phyloP scores from a whole-genome alignment of 441 rosid species.

The Rhodomyrtus psidioides region DNA sequence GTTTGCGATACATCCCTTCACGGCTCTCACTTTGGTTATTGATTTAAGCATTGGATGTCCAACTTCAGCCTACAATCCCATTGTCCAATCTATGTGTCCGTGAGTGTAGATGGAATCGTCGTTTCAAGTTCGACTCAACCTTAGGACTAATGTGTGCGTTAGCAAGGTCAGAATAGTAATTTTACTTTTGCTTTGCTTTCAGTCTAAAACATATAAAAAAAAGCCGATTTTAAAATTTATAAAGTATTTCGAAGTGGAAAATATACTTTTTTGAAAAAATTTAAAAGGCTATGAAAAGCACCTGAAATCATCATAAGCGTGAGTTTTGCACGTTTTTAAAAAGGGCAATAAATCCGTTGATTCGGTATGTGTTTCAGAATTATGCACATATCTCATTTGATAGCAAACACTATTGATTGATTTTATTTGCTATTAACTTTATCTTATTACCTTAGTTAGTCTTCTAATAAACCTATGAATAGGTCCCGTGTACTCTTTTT shows the following conservation, averaged over 20 bases:
- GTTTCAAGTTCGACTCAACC: not conserved
- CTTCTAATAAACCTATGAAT: not conserved
- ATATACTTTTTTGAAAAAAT: not conserved
- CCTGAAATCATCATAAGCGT: not conserved
- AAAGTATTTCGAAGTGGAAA: not conserved
- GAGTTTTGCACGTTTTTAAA: not conserved
- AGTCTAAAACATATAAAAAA: not conserved
- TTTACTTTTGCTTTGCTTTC: not conserved
- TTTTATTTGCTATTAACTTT: not conserved
- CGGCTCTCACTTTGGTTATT: not conserved
- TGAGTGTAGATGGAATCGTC: not conserved
- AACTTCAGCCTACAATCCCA: not conserved
- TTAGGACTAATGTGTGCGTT: not conserved
- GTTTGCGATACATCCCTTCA: no score
- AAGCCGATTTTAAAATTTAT: not conserved
- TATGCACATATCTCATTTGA: not conserved
- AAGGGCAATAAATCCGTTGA: not conserved
- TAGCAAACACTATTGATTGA: not conserved
- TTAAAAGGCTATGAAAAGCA: not conserved
- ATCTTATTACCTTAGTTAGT: not conserved
- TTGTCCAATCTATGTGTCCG: not conserved
- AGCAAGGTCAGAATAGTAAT: not conserved
- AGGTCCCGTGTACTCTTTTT: not conserved
- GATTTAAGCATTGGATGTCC: not conserved
- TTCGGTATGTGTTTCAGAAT: not conserved